Base-by-base conservation (phyloP, 2,329 filamentous ascomycete species). In the Xylariaceae sp. region DNA sequence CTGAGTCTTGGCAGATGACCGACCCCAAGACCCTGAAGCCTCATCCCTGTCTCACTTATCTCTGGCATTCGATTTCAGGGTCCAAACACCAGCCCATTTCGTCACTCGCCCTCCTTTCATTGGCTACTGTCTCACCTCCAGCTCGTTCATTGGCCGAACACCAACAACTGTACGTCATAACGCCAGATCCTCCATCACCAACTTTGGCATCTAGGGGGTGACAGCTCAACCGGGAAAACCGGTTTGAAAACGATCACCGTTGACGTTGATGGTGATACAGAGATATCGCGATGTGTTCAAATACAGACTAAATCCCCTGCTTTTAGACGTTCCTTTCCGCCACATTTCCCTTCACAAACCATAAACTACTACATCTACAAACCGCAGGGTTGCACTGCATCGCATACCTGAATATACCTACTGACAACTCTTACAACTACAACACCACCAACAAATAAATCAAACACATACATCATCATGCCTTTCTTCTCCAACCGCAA, bases 401-500 rank as follows among this genome's bases (percentile, higher is more conserved):
- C 22, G 19, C 19, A 33, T 14, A 42, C 46, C 19, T 17, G 18
- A 33, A 33, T 34, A 28, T 22, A 17, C 28, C 39, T 14, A 48
- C 16, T 40, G 40, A 16, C 22, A 40, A 33, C 28, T 3, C 18
- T 31, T 14, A 13, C 34, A 38, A 38, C 31, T 14, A 13, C 34
- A 38, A 38, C 31, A 50, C 28, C 16, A n/a, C 34, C 41, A 50
- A 19, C 36, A 44, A 17, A 5, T 34, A 40, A 14, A 38, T 39
- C 45, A 45, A 43, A 51, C 6, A 19, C 22, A 39, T 28, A 28
- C 22, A 48, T 45, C 53, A 62, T 51, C 17, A 68, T 68, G 66
- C 65, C 66, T 52, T 54, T 68, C 43, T 69, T 68, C 57, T 64
- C 60, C 44, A 65, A 59, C 60, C 64, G 63, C 50, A 61, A 62